phyloP scores from a whole-genome alignment of 352 stramenopile species.

The Pythium aquatile region DNA sequence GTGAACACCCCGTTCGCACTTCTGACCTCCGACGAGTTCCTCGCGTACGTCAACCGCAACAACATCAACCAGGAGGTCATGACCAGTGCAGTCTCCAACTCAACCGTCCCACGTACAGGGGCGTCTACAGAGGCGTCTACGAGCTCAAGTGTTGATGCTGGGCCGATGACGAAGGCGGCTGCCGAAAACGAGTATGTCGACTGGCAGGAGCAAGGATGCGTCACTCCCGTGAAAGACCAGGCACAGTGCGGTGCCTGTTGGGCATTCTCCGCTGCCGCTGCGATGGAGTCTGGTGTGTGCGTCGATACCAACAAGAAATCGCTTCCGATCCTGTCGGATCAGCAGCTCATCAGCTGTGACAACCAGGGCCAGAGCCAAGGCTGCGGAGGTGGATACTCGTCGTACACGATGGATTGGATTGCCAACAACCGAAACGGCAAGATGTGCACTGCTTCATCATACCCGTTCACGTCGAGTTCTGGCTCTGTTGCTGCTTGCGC shows the following conservation, averaged over 20 bases:
- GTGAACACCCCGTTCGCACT: slow-evolving; percentile 59
- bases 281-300: slow-evolving; percentile 56
- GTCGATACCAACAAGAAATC: slow-evolving; percentile 34
- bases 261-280: slow-evolving; percentile 57
- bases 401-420: slow-evolving; percentile 62
- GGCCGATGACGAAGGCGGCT: slow-evolving; percentile 39
- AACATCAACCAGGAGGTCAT: slow-evolving; percentile 28
- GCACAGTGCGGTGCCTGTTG: slow-evolving; percentile 53
- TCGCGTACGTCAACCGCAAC: slow-evolving; percentile 49
- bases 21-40: slow-evolving; percentile 59
- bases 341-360: slow-evolving; percentile 75
- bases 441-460: slow-evolving; percentile 55
- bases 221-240: slow-evolving; percentile 73
- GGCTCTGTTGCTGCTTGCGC: slow-evolving; percentile 36
- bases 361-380: slow-evolving; percentile 42
- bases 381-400: slow-evolving; percentile 60
- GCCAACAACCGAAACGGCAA: slow-evolving; percentile 40
- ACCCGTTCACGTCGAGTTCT: slow-evolving; percentile 43
- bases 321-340: slow-evolving; percentile 46
- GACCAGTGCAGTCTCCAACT: slow-evolving; percentile 10
- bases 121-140: slow-evolving; percentile 4
- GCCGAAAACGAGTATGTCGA: slow-evolving; percentile 50
- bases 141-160: slow-evolving; percentile 16
- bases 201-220: slow-evolving; percentile 64
- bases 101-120: not conserved